phyloP scores from a whole-genome alignment of 2,329 filamentous ascomycete genomes.

The Corinectria fuckeliana region DNA sequence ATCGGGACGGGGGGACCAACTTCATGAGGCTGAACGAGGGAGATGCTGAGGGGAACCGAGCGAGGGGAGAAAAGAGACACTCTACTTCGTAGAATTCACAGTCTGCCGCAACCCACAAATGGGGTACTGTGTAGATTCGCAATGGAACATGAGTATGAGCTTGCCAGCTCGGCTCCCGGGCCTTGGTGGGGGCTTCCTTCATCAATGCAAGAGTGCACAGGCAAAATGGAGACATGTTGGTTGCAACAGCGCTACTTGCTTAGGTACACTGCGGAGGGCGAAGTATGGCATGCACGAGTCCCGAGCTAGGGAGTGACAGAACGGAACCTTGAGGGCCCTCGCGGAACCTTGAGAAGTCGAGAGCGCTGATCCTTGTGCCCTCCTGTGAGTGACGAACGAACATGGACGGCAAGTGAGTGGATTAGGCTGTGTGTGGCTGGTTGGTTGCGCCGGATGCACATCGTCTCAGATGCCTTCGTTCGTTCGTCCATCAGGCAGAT shows the following conservation, averaged over 20 bases:
- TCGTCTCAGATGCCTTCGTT: conserved; percentile 11
- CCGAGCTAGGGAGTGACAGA: not conserved
- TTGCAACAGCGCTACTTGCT: not conserved
- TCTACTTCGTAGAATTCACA: too few species aligned
- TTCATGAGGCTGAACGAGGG: conserved; percentile 1
- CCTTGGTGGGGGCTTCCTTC: conserved; percentile 1
- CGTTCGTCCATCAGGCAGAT: not conserved
- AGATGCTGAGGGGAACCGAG: not conserved
- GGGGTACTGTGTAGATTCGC: not conserved
- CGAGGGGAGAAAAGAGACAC: conserved; percentile 3
- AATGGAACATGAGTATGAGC: not conserved
- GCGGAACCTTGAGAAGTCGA: conserved; percentile 5
- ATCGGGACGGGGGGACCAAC: not conserved
- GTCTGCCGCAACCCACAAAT: not conserved
- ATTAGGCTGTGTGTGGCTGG: not conserved
- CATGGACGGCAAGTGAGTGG: not conserved
- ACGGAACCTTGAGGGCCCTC: conserved; percentile 10
- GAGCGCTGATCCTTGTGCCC: not conserved
- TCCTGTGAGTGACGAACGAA: too few species aligned
- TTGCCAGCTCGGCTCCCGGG: conserved; percentile 19
- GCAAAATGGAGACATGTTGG: conserved; percentile 13
- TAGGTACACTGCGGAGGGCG: too few species aligned
- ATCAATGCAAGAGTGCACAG: conserved; percentile 15
- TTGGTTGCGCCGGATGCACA: not conserved
- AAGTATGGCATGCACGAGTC: not conserved